Evolutionary conservation across 2,329 filamentous ascomycete species (phyloP).

Genomic region (Beauveria varroae): DNA sequence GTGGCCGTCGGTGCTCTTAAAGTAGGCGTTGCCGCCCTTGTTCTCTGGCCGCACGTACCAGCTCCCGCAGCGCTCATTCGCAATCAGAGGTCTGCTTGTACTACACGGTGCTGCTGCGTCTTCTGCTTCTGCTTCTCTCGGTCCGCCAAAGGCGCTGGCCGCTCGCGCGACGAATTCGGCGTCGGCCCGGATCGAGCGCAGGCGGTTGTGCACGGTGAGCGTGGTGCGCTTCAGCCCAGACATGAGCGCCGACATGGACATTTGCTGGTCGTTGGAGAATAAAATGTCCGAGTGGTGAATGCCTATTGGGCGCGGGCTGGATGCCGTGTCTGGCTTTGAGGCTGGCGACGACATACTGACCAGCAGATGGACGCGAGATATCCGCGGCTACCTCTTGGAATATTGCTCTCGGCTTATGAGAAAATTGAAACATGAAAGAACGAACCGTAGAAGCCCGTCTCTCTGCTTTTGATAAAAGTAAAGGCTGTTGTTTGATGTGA

Average conservation of each 20-base stretch:
- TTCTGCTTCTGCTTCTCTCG: not conserved
- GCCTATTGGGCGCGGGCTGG: not conserved
- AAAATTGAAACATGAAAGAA: no score
- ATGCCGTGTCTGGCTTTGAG: not conserved
- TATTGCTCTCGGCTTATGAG: no score
- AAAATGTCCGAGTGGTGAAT: constrained; percentile 35
- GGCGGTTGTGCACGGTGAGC: constrained; percentile 72
- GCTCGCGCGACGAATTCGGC: constrained; percentile 64
- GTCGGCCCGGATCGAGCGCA: constrained; percentile 71
- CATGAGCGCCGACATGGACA: constrained; percentile 63
- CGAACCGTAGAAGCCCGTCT: no score
- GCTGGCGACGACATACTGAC: not conserved
- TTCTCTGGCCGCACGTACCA: constrained; percentile 72
- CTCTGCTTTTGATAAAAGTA: no score
- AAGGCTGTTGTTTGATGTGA: no score
- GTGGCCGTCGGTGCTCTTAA: constrained; percentile 97
- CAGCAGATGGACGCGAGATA: not conserved
- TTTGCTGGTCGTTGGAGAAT: constrained; percentile 45
- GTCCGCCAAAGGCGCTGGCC: constrained; percentile 35
- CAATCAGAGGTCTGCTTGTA: constrained; percentile 59
- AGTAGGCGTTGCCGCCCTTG: constrained; percentile 76
- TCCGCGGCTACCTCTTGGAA: no score
- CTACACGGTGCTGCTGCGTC: not conserved
- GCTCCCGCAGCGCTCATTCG: constrained; percentile 91
- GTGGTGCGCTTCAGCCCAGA: constrained; percentile 67